phyloP scores from a whole-genome alignment of 768 basidiomycete genomes.

The Hemileccinum impolitum region DNA sequence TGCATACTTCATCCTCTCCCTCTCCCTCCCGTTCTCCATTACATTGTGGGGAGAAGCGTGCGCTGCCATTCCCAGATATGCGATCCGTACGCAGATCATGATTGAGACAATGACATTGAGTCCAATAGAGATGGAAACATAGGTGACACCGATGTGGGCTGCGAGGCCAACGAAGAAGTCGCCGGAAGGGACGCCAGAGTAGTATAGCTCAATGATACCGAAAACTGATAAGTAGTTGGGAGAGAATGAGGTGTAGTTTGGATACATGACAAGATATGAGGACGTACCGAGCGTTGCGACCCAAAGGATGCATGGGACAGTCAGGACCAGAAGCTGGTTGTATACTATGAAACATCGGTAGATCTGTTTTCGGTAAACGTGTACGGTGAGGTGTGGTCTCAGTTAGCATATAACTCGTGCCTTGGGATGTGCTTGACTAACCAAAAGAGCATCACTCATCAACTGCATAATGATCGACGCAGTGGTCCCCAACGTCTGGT shows the following conservation, averaged over 20 bases:
- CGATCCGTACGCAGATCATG: constrained; percentile 11
- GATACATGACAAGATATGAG: neutral
- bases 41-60: neutral
- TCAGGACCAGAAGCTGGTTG: constrained; percentile 3
- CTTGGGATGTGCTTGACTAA: constrained; percentile 10
- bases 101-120: constrained; percentile 4
- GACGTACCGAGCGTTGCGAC: neutral
- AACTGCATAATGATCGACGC: constrained; percentile 27
- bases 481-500: constrained; percentile 22
- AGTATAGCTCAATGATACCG: neutral
- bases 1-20: neutral
- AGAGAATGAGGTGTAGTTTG: neutral
- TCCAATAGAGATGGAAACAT: constrained; percentile 7
- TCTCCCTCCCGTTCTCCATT: neutral
- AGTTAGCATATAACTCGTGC: neutral
- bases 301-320: constrained; percentile 10
- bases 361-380: constrained; percentile 19
- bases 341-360: constrained; percentile 35
- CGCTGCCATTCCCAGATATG: neutral
- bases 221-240: neutral
- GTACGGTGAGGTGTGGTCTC: neutral
- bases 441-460: constrained; percentile 32
- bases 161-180: constrained; percentile 4
- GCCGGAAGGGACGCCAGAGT: neutral
- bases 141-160: constrained; percentile 10